Percentiles rank a stretch among this genome's conserved stretches.
Evolutionary conservation across 345 rosid species (phyloP).

Genomic region (Melastoma malabathricum): DNA sequence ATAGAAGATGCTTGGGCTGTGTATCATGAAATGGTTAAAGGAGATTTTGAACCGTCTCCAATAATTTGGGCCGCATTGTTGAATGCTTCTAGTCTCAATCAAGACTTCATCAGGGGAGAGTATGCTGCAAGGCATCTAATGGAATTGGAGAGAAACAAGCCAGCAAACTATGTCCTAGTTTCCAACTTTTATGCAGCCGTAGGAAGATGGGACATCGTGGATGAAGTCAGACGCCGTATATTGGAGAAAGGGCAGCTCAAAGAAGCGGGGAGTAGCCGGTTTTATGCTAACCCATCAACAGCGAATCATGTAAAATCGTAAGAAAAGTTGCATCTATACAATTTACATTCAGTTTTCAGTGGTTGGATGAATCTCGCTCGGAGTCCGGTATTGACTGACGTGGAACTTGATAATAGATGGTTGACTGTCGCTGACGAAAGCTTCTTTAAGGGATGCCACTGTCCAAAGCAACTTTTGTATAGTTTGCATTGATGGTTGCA

Average conservation of each 20-base stretch:
- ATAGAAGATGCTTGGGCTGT: conserved; percentile 48
- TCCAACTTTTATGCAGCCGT: conserved; percentile 57
- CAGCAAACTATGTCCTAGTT: conserved; percentile 31
- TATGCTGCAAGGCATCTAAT: conserved; percentile 41
- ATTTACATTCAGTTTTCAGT: too few relatives aligned
- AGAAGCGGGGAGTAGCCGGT: conserved; percentile 51
- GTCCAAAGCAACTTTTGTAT: too few relatives aligned
- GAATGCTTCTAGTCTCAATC: conserved; percentile 45
- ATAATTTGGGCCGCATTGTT: conserved; percentile 42
- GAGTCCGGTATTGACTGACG: too few relatives aligned
- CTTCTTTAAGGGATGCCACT: too few relatives aligned
- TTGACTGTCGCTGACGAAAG: too few relatives aligned
- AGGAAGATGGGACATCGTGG: conserved; percentile 49
- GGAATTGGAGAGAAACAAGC: conserved; percentile 32
- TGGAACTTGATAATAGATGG: too few relatives aligned
- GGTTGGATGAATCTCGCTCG: too few relatives aligned
- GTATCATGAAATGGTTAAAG: conserved; percentile 24
- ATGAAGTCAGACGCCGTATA: conserved; percentile 35
- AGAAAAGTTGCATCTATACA: too few relatives aligned
- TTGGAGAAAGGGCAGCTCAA: conserved; percentile 35
- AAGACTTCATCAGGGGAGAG: conserved; percentile 46
- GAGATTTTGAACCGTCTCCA: conserved; percentile 18
- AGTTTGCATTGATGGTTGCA: too few relatives aligned
- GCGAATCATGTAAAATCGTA: not conserved
- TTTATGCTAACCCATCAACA: conserved; percentile 6